These are phyloP conservation scores for Plasmopara viticola DNA, from an alignment of 352 stramenopile species.

Conservation along the genomic window DNA sequence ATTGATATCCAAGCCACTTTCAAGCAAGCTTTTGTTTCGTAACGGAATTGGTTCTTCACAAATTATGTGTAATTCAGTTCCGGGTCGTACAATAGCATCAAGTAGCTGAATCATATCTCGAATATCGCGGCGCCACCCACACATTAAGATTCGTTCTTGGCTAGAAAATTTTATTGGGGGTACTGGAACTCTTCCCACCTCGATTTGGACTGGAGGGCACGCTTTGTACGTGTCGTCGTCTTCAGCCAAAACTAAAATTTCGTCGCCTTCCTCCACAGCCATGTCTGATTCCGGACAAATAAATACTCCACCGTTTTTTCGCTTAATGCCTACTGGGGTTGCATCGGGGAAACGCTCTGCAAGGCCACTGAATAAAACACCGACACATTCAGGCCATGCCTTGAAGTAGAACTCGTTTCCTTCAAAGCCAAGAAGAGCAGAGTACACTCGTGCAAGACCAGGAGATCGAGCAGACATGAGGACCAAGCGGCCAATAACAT, in stretches of 20 bases:
- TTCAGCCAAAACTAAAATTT: conserved; percentile 80
- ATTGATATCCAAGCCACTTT: conserved; percentile 48
- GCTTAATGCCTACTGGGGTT: conserved; percentile 74
- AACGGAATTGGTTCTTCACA: conserved; percentile 65
- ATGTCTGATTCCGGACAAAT: conserved; percentile 42
- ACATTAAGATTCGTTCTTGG: conserved; percentile 80
- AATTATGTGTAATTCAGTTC: conserved; percentile 76
- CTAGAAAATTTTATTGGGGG: conserved; percentile 13
- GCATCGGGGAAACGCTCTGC: conserved; percentile 75
- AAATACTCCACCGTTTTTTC: conserved; percentile 44
- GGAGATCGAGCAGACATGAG: conserved; percentile 80
- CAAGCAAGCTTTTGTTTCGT: conserved; percentile 51
- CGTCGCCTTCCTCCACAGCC: conserved; percentile 42
- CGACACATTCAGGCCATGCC: conserved; percentile 73
- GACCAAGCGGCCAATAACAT: conserved; percentile 86
- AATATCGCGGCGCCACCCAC: conserved; percentile 85
- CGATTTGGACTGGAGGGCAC: conserved; percentile 34
- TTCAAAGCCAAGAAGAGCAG: conserved; percentile 76
- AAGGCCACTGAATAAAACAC: conserved; percentile 56
- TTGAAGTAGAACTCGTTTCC: conserved; percentile 89
- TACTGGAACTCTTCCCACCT: conserved; percentile 28
- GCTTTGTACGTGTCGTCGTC: conserved; percentile 85
- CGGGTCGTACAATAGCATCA: conserved; percentile 54
- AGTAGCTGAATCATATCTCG: conserved; percentile 84
- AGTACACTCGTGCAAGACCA: conserved; percentile 66